Base-by-base conservation (phyloP, 805 yeast species). In the Lipomyces japonicus region DNA sequence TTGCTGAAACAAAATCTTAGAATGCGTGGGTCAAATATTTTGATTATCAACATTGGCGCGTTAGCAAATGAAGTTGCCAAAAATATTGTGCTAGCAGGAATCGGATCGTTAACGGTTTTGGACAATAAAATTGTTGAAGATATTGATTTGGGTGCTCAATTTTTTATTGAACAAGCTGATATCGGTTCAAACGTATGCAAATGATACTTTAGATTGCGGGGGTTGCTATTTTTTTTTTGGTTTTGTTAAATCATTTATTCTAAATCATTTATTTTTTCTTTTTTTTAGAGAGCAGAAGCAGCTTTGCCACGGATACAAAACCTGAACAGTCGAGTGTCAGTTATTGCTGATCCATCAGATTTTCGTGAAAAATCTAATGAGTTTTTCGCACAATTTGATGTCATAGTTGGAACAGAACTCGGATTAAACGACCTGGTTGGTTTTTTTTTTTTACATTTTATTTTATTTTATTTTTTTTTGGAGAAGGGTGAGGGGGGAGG, bases 1-100 rank as follows among this genome's bases (percentile, higher is more conserved):
- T 12, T 44, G 48, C 23, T n/a, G n/a, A n/a, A 23, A n/a, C 22
- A 4, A 23, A 16, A 18, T 4, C 23, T 5, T 23, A 65, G 78
- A 39, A 78, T 91, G 72, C 75, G 93, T 32, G 77, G 81, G 18
- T 82, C 96, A 5, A 77, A 76, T 39, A 74, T 91, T 3, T 69
- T 90, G 39, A 61, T 93, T 38, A 73, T 91, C 41, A 84, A 85
- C 54, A 61, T 88, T 14, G 84, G 90, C 9, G 86, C 87, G 1
- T 74, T 86, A 6, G 95, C 95, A 4, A 79, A 82, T 14, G 98
- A 91, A 65, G 75, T 86, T 9, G 79, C 82, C 32, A 91, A 93
- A 67, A 90, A 90, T 65, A 66, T 93, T 42, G 86, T 86, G 18
- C 74, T 93, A 22, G 95, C 95, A 25, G 98, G 98, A 3, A 72